A percentile compares a stretch with the other conserved stretches of the same genome.
Conservation (phyloP, 1,284 basidiomycete genomes). For the Apiotrichum montevideense region DNA sequence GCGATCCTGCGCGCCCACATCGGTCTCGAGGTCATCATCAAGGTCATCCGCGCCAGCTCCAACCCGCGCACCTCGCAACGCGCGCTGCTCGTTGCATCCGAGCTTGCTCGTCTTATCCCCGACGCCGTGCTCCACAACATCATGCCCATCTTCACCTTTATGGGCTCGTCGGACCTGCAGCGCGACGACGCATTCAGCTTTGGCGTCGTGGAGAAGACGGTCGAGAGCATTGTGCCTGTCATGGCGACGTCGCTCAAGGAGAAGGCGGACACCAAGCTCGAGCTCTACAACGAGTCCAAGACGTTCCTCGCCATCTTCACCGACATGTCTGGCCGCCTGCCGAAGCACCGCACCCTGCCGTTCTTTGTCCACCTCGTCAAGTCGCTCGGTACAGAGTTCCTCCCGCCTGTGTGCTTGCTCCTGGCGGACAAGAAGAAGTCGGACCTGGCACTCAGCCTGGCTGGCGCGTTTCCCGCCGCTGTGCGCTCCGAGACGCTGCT, state of each 20-base stretch:
- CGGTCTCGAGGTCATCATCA: constrained; percentile 71
- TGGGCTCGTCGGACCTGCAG: constrained; percentile 94
- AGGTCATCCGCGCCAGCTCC: constrained; percentile 75
- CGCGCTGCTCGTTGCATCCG: constrained; percentile 82
- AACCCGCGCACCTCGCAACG: constrained; percentile 95
- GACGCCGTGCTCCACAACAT: constrained; percentile 89
- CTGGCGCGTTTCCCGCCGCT: constrained; percentile 58
- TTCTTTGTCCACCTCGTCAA: constrained; percentile 90
- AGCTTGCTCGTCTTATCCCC: constrained; percentile 74
- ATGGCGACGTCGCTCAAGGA: constrained; percentile 69
- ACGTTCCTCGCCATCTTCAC: constrained; percentile 47
- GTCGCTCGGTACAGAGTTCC: constrained; percentile 77
- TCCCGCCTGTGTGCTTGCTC: constrained; percentile 78
- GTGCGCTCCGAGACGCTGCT: constrained; percentile 54
- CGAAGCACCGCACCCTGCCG: constrained; percentile 46
- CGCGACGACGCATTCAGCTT: constrained; percentile 94
- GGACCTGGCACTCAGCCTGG: constrained; percentile 59
- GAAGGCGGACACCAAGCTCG: constrained; percentile 53
- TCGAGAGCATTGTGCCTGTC: constrained; percentile 88
- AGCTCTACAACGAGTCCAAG: constrained; percentile 54
- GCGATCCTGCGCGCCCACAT: constrained; percentile 43
- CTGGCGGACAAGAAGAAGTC: constrained; percentile 73
- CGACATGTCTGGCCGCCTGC: constrained; percentile 47
- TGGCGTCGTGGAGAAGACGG: constrained; percentile 88
- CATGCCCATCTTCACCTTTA: constrained; percentile 99